Evolutionary conservation across 768 basidiomycete species (phyloP).

Genomic region (Mycena latifolia): DNA sequence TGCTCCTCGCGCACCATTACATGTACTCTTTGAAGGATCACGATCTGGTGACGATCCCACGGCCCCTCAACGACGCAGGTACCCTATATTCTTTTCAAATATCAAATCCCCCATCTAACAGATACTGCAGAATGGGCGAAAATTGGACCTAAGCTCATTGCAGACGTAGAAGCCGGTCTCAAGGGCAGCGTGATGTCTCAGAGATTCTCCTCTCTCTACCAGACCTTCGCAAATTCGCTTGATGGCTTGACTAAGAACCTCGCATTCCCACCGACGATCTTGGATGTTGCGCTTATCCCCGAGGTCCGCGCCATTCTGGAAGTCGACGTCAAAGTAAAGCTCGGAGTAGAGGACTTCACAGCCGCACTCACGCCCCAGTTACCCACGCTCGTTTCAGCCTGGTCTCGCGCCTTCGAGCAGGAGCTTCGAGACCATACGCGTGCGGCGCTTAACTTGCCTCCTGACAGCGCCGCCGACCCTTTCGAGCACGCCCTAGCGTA

Average conservation of each 20-base stretch:
- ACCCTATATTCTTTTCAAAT: neutral
- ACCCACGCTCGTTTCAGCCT: conserved; percentile 7
- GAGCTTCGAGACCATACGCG: conserved; percentile 12
- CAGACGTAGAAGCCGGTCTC: neutral
- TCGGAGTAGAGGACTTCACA: neutral
- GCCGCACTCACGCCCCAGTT: neutral
- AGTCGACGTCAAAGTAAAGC: neutral
- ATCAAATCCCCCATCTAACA: neutral
- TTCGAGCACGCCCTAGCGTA: conserved; percentile 14
- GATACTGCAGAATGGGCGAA: conserved; percentile 7
- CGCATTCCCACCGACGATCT: conserved; percentile 9
- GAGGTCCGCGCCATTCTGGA: conserved; percentile 21
- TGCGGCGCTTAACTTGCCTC: neutral
- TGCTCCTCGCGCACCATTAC: too few relatives aligned
- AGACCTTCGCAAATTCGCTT: conserved; percentile 7
- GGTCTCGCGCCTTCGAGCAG: conserved; percentile 10
- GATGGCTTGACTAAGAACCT: neutral
- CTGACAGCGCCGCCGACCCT: conserved; percentile 9
- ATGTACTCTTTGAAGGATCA: neutral
- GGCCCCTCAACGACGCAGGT: conserved; percentile 18
- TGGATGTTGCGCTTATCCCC: conserved; percentile 13
- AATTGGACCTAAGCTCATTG: conserved; percentile 6
- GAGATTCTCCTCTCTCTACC: neutral
- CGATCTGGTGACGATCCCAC: neutral
- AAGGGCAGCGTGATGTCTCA: neutral